Percentiles rank a stretch among this genome's conserved stretches.
phyloP scores from a whole-genome alignment of 1,139 yeast genomes.

The Saccharomycopsis hybrid region DNA sequence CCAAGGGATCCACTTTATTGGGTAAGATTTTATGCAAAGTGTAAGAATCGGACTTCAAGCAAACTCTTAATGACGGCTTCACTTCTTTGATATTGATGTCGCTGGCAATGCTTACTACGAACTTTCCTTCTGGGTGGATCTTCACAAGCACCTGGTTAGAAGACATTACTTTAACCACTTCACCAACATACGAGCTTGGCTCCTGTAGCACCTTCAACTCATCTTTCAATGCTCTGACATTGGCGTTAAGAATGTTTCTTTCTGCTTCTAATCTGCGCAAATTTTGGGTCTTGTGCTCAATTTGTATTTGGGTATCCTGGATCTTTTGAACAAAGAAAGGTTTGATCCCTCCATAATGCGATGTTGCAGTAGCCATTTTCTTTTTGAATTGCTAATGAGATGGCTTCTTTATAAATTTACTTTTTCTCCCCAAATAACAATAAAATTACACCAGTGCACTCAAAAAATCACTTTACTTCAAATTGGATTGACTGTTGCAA shows the following conservation, averaged over 20 bases:
- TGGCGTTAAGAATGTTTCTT: slow-evolving; percentile 66
- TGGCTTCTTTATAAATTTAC: too few species aligned
- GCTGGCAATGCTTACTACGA: slow-evolving; percentile 84
- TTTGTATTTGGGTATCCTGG: slow-evolving; percentile 85
- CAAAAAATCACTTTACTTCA: too few species aligned
- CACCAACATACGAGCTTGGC: slow-evolving; percentile 97
- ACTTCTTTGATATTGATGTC: slow-evolving; percentile 89
- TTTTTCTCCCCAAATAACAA: too few species aligned
- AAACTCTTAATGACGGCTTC: slow-evolving; percentile 91
- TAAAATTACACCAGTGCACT: too few species aligned
- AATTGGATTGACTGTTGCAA: too few species aligned
- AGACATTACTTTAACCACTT: slow-evolving; percentile 93
- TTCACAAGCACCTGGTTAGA: slow-evolving; percentile 91
- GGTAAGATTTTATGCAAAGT: slow-evolving; percentile 92
- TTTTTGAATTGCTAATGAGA: too few species aligned
- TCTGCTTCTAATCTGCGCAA: slow-evolving; percentile 83
- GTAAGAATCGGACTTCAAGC: slow-evolving; percentile 89
- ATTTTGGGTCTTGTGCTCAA: slow-evolving; percentile 84
- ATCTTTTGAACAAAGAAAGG: slow-evolving; percentile 91
- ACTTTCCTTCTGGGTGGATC: slow-evolving; percentile 94
- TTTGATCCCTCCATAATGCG: slow-evolving; percentile 72
- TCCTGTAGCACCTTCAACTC: slow-evolving; percentile 91
- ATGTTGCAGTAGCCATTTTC: slow-evolving; percentile 38
- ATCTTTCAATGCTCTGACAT: slow-evolving; percentile 86
- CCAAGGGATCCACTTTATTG: slow-evolving; percentile 96